Evolutionary conservation across 805 yeast species (phyloP).

Genomic region (Metschnikowia drakensbergensis): DNA sequence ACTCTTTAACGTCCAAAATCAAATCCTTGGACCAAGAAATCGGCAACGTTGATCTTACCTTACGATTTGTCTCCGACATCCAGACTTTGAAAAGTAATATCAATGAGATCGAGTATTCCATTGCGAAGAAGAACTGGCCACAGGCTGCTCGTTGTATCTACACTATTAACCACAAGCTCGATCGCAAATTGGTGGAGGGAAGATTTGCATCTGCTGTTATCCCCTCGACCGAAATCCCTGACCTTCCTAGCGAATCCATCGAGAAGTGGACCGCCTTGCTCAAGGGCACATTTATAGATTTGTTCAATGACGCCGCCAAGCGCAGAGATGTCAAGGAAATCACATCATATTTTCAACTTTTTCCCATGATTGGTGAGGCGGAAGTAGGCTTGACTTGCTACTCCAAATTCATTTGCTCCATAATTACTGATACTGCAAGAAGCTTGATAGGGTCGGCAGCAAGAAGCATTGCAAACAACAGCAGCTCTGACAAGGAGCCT

Average conservation of each 20-base stretch:
- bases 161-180: constrained; percentile 41
- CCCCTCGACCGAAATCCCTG: constrained; percentile 84
- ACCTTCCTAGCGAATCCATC: constrained; percentile 59
- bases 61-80: constrained; percentile 61
- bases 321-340: constrained; percentile 62
- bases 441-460: constrained; percentile 47
- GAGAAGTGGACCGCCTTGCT: constrained; percentile 57
- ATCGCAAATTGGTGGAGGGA: constrained; percentile 52
- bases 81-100: constrained; percentile 64
- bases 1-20: constrained; percentile 64
- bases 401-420: constrained; percentile 80
- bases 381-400: constrained; percentile 73
- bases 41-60: constrained; percentile 56
- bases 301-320: constrained; percentile 69
- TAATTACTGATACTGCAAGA: constrained; percentile 76
- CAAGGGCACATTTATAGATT: constrained; percentile 50
- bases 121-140: constrained; percentile 66
- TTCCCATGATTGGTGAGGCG: constrained; percentile 78
- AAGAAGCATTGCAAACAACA: not conserved
- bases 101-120: constrained; percentile 61
- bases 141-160: constrained; percentile 70
- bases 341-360: constrained; percentile 77
- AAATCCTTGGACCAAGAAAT: constrained; percentile 68
- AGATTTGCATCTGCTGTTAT: constrained; percentile 74
- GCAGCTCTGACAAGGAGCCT: constrained; percentile 18